phyloP scores from a whole-genome alignment of 352 stramenopile species.

The Pythium brassicae region DNA sequence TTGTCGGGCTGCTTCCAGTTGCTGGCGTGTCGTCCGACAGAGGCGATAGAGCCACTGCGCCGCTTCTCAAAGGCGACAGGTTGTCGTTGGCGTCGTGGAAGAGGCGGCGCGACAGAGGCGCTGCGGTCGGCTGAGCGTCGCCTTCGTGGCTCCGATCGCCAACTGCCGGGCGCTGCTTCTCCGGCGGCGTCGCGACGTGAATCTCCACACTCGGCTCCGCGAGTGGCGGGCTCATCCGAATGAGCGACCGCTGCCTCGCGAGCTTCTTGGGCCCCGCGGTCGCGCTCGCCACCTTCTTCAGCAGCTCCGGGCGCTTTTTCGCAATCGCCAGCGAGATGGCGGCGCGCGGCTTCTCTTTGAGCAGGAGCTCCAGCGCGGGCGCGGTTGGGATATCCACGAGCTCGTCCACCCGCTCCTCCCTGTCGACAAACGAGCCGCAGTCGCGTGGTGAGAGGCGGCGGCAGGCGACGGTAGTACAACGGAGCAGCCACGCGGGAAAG shows the following conservation, averaged over 20 bases:
- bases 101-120: conserved; percentile 5
- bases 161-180: conserved; percentile 12
- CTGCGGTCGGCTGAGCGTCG: neutral
- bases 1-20: neutral
- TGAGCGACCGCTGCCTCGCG: conserved; percentile 17
- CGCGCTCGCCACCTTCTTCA: conserved; percentile 4
- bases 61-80: neutral
- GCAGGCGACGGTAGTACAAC: no score
- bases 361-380: conserved; percentile 30
- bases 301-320: conserved; percentile 31
- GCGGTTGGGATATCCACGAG: conserved; percentile 37
- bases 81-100: conserved; percentile 8
- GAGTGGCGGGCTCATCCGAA: conserved; percentile 21
- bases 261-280: conserved; percentile 8
- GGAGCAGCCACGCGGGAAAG: neutral
- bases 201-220: conserved; percentile 27
- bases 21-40: neutral
- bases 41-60: neutral
- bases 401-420: conserved; percentile 47
- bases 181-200: conserved; percentile 20
- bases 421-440: conserved; percentile 12
- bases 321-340: conserved; percentile 38
- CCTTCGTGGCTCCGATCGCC: neutral
- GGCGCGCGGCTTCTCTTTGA: conserved; percentile 45
- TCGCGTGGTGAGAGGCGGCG: no score